A percentile compares a stretch with the other conserved stretches of the same genome.
phyloP scores from a whole-genome alignment of 2,329 filamentous ascomycete genomes.

The Stachybotrys elegans region DNA sequence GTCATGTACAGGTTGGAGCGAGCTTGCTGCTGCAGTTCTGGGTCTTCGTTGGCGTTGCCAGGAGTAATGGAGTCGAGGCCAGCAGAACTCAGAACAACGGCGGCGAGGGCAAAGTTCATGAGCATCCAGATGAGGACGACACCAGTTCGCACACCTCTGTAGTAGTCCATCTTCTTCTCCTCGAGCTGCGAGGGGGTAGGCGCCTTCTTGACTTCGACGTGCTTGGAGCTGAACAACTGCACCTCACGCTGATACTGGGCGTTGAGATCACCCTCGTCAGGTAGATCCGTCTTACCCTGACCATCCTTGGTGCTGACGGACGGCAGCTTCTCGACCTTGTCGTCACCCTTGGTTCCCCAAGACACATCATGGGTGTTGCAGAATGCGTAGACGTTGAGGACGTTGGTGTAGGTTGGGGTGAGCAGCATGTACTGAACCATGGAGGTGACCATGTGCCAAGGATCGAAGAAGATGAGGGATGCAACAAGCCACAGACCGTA shows the following conservation, averaged over 20 bases:
- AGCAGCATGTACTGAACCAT: slow-evolving; percentile 92
- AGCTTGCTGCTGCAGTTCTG: slow-evolving; percentile 36
- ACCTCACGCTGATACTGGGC: slow-evolving; percentile 90
- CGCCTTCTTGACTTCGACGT: slow-evolving; percentile 62
- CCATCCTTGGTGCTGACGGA: slow-evolving; percentile 87
- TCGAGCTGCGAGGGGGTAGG: slow-evolving; percentile 50
- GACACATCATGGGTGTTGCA: slow-evolving; percentile 99
- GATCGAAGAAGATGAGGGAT: slow-evolving; percentile 92
- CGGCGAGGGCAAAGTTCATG: slow-evolving; percentile 83
- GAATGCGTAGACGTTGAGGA: slow-evolving; percentile 98
- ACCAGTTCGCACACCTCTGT: slow-evolving; percentile 88
- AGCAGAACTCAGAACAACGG: slow-evolving; percentile 79
- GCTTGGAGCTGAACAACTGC: slow-evolving; percentile 66
- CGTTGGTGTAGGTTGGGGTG: slow-evolving; percentile 95
- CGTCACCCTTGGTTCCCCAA: slow-evolving; percentile 98
- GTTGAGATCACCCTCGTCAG: slow-evolving; percentile 92
- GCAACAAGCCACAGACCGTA: slow-evolving; percentile 91
- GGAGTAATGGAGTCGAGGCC: slow-evolving; percentile 66
- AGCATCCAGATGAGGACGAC: slow-evolving; percentile 97
- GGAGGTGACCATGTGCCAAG: slow-evolving; percentile 98
- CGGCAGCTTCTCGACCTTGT: slow-evolving; percentile 87
- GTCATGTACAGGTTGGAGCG: slow-evolving; percentile 79
- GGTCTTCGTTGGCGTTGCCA: slow-evolving; percentile 23
- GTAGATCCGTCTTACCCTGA: slow-evolving; percentile 86
- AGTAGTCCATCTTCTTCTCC: slow-evolving; percentile 96